Percentiles rank a stretch among this genome's conserved stretches.
phyloP scores from a whole-genome alignment of 495 filamentous ascomycete species.

The Lophiostoma macrostomum region DNA sequence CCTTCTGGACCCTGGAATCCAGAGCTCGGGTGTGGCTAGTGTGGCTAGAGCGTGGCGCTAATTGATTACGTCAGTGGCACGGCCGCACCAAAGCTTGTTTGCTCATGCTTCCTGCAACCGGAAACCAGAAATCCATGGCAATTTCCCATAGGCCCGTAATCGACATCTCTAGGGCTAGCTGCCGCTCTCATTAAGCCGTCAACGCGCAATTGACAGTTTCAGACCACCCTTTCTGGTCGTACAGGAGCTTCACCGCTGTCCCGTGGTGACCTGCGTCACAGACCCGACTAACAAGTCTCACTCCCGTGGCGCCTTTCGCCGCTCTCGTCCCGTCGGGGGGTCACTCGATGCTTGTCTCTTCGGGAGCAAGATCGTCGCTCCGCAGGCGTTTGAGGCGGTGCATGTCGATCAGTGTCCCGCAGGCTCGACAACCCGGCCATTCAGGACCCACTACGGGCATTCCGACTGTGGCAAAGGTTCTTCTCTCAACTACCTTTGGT shows the following conservation, averaged over 20 bases:
- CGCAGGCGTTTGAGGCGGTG: constrained; percentile 7
- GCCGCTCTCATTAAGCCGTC: too few species aligned
- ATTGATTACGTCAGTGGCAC: constrained; percentile 23
- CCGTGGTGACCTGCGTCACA: too few species aligned
- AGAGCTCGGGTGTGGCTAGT: constrained; percentile 3
- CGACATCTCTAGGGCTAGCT: too few species aligned
- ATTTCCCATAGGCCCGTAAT: constrained; percentile 17
- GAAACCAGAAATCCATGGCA: too few species aligned
- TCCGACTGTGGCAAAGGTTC: constrained; percentile 16
- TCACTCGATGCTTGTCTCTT: not conserved
- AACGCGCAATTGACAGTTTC: too few species aligned
- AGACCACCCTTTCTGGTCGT: too few species aligned
- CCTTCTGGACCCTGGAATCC: constrained; percentile 1
- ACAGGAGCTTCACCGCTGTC: too few species aligned
- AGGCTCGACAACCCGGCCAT: not conserved
- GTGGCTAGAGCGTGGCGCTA: constrained; percentile 16
- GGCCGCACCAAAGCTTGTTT: constrained; percentile 6
- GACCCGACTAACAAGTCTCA: too few species aligned
- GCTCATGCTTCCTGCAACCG: constrained; percentile 6
- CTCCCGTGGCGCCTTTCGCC: too few species aligned
- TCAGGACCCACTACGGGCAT: not conserved
- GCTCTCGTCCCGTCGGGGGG: not conserved
- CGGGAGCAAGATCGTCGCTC: not conserved
- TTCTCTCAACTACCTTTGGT: too few species aligned
- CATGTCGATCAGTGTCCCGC: not conserved